phyloP scores from a whole-genome alignment of 306 rosid species.

The Vachellia collinsii region DNA sequence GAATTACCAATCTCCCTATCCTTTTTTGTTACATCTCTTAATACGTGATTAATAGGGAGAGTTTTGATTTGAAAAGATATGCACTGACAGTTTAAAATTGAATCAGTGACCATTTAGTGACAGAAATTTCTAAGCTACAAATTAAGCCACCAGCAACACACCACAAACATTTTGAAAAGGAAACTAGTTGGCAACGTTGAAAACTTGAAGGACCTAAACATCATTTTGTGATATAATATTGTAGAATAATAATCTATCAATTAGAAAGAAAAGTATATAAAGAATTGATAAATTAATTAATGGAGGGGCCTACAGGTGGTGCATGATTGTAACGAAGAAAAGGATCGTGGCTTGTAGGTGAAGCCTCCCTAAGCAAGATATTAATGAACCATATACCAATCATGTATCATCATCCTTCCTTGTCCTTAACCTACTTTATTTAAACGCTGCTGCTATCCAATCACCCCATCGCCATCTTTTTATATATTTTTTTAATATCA shows the following conservation, averaged over 20 bases:
- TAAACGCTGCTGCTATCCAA: conserved; percentile 32
- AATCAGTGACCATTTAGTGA: too few relatives aligned
- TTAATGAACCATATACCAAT: conserved; percentile 2
- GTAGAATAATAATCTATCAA: not conserved
- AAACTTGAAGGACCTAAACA: not conserved
- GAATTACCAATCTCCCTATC: too few relatives aligned
- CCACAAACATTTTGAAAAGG: too few relatives aligned
- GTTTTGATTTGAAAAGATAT: too few relatives aligned
- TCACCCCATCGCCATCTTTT: conserved; percentile 6
- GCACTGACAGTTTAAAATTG: too few relatives aligned
- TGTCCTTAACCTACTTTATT: conserved; percentile 32
- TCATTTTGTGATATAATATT: not conserved
- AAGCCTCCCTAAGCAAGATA: not conserved
- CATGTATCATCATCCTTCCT: conserved; percentile 33
- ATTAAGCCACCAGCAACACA: too few relatives aligned
- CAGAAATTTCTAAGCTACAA: too few relatives aligned
- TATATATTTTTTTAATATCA: not conserved
- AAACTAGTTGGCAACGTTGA: not conserved
- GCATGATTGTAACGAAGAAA: not conserved
- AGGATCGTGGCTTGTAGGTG: not conserved
- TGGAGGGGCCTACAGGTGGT: conserved; percentile 11
- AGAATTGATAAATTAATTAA: not conserved
- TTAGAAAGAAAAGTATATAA: not conserved
- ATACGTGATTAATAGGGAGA: too few relatives aligned
- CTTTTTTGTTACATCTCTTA: too few relatives aligned